phyloP scores from a whole-genome alignment of 2,329 filamentous ascomycete genomes.

The Apiospora koreana region DNA sequence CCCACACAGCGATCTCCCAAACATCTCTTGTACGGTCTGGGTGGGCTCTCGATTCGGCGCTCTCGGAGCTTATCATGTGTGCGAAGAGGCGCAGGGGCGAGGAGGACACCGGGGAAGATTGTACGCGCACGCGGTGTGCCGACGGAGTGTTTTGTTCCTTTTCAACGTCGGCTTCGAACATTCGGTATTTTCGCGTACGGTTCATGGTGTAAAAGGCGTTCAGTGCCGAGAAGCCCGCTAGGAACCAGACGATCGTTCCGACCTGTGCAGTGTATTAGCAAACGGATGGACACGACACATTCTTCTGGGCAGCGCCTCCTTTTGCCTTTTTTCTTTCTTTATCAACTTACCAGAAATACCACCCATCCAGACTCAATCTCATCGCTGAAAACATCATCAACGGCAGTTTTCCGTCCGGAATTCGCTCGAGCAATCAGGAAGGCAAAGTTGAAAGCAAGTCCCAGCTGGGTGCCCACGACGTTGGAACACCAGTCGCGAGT shows the following conservation, averaged over 20 bases:
- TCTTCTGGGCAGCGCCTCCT: neutral
- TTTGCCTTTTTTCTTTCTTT: neutral
- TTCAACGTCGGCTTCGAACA: conserved; percentile 88
- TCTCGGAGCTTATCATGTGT: conserved; percentile 65
- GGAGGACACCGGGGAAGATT: conserved; percentile 75
- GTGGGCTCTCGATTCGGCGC: conserved; percentile 81
- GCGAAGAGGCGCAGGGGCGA: conserved; percentile 79
- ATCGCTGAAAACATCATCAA: conserved; percentile 86
- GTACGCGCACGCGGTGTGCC: conserved; percentile 83
- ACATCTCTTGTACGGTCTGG: conserved; percentile 83
- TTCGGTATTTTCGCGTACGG: conserved; percentile 81
- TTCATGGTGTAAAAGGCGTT: conserved; percentile 84
- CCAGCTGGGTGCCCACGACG: conserved; percentile 73
- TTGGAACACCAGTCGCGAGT: conserved; percentile 89
- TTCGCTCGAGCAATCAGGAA: conserved; percentile 86
- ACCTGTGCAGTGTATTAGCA: conserved; percentile 47
- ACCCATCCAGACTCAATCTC: conserved; percentile 66
- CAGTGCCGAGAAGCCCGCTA: conserved; percentile 65
- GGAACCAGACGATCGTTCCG: conserved; percentile 68
- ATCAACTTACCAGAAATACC: conserved; percentile 50
- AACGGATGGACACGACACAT: conserved; percentile 9
- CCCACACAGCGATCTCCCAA: conserved; percentile 94
- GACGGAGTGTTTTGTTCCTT: conserved; percentile 76
- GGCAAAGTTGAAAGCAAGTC: conserved; percentile 72
- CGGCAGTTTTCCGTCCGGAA: conserved; percentile 53